Conservation (phyloP, 208 protist genomes). For the Trypanosoma conorhini region DNA sequence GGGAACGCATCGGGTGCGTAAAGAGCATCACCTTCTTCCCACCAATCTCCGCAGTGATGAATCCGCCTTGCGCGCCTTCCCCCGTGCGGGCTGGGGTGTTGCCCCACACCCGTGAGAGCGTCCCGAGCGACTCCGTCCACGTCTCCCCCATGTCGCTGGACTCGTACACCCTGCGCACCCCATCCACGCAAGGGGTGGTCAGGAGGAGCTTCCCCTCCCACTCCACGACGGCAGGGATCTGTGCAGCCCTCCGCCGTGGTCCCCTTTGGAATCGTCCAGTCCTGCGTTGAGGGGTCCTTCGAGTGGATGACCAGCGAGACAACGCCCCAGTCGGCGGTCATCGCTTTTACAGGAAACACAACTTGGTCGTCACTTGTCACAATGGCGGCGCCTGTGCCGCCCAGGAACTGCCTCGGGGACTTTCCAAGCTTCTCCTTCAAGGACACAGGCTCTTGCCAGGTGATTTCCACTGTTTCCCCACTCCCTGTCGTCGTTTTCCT, state of each 20-base stretch:
- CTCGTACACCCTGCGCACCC: constrained; percentile 11
- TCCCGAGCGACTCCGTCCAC: constrained; percentile 14
- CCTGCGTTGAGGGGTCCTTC: too few species aligned
- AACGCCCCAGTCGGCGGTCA: too few species aligned
- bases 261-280: constrained; percentile 5
- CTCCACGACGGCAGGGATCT: constrained; percentile 13
- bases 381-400: too few species aligned
- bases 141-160: constrained; percentile 19
- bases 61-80: neutral
- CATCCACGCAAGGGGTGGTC: neutral
- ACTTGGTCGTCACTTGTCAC: too few species aligned
- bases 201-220: constrained; percentile 25
- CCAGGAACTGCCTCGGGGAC: too few species aligned
- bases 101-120: constrained; percentile 24
- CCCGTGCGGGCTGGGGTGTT: neutral
- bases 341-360: too few species aligned
- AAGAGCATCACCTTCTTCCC: constrained; percentile 20
- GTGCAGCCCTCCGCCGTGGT: neutral
- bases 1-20: constrained; percentile 2
- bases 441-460: too few species aligned
- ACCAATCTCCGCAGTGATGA: constrained; percentile 8
- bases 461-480: too few species aligned
- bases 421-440: too few species aligned
- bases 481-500: too few species aligned
- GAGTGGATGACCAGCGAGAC: too few species aligned